Conservation (phyloP, 345 rosid genomes). For the Cochlearia excelsa region DNA sequence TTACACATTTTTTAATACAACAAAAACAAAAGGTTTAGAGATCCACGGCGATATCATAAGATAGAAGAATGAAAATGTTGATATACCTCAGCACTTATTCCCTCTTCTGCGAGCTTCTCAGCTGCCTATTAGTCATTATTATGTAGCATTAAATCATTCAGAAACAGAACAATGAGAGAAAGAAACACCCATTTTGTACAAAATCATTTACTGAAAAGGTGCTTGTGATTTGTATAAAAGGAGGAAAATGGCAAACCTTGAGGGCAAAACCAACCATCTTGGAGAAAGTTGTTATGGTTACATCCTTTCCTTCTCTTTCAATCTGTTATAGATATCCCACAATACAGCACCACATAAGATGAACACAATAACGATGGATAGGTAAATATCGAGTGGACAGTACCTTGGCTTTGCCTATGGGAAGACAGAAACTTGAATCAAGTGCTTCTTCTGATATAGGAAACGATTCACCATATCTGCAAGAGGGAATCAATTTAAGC, state of each 20-base stretch:
- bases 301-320: conserved; percentile 90
- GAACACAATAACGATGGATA: background rate
- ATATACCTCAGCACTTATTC: conserved; percentile 81
- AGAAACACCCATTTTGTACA: background rate
- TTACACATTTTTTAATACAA: background rate
- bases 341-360: background rate
- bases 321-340: conserved; percentile 44
- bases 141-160: background rate
- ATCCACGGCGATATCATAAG: background rate
- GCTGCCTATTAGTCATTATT: conserved; percentile 53
- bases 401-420: conserved; percentile 97
- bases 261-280: conserved; percentile 86
- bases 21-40: no score
- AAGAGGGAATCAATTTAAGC: no score
- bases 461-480: conserved; percentile 87
- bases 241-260: conserved; percentile 49
- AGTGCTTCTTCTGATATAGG: conserved; percentile 86
- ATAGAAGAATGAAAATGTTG: background rate
- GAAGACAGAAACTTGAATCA: conserved; percentile 91
- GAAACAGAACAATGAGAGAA: conserved; percentile 9
- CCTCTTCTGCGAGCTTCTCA: conserved; percentile 81
- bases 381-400: background rate
- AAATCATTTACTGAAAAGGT: background rate
- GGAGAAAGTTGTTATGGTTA: conserved; percentile 75
- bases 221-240: background rate